Evolutionary conservation across 345 rosid species (phyloP).

Genomic region (Citrus glauca): DNA sequence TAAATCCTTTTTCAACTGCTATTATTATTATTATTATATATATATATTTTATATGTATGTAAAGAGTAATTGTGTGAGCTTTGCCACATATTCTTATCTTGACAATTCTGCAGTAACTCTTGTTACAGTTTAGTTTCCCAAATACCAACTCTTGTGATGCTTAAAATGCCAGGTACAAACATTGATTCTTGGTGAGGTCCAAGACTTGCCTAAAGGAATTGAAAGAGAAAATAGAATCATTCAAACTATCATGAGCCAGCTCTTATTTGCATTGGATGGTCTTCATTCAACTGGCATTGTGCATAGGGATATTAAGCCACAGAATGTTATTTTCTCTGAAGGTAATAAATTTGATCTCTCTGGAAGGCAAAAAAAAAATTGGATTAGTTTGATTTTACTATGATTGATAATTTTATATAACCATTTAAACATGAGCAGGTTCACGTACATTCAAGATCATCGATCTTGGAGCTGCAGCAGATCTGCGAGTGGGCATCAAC

Average conservation of each 20-base stretch:
- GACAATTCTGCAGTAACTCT: slow-evolving; percentile 4
- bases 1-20: neutral
- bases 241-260: slow-evolving; percentile 82
- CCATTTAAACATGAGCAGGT: slow-evolving; percentile 44
- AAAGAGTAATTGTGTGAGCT: neutral
- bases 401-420: neutral
- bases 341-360: slow-evolving; percentile 41
- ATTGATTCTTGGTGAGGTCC: slow-evolving; percentile 73
- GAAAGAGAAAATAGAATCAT: slow-evolving; percentile 86
- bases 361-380: neutral
- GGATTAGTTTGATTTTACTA: neutral
- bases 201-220: slow-evolving; percentile 71
- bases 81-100: neutral
- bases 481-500: slow-evolving; percentile 92
- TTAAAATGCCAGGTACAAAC: slow-evolving; percentile 70
- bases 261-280: slow-evolving; percentile 91
- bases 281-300: slow-evolving; percentile 98
- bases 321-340: slow-evolving; percentile 89
- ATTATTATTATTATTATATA: neutral
- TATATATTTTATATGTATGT: neutral
- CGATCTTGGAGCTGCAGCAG: slow-evolving; percentile 98
- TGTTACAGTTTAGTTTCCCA: slow-evolving; percentile 3
- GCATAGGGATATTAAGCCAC: slow-evolving; percentile 93
- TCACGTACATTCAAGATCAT: slow-evolving; percentile 89
- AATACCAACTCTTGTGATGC: neutral